phyloP scores from a whole-genome alignment of 2,329 filamentous ascomycete species.

The Delphinella strobiligena region DNA sequence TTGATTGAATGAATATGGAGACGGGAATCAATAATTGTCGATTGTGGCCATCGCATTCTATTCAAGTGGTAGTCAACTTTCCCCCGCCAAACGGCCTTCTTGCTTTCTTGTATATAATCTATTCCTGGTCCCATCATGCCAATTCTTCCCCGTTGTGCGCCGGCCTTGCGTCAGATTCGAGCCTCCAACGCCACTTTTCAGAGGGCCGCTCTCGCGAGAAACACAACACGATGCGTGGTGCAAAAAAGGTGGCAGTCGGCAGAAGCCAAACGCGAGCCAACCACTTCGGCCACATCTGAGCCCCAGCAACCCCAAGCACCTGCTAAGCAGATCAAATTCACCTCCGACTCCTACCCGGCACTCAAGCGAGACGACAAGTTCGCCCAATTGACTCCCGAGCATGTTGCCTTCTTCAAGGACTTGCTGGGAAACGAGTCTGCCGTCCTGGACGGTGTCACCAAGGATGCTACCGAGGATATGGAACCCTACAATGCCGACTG shows the following conservation, averaged over 20 bases:
- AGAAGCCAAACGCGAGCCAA: constrained; percentile 15
- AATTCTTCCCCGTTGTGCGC: constrained; percentile 11
- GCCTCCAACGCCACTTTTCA: constrained; percentile 18
- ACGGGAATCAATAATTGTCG: no score
- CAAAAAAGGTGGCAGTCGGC: constrained; percentile 20
- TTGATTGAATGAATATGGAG: no score
- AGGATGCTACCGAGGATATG: constrained; percentile 65
- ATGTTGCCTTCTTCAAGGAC: constrained; percentile 71
- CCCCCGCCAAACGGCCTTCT: no score
- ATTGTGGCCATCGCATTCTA: no score
- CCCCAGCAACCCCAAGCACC: constrained; percentile 14
- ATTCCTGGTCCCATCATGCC: constrained; percentile 5
- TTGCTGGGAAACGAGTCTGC: constrained; percentile 71
- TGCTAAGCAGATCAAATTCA: constrained; percentile 52
- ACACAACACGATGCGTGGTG: constrained; percentile 10
- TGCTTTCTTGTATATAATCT: no score
- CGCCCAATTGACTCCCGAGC: constrained; percentile 56
- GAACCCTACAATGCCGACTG: constrained; percentile 93
- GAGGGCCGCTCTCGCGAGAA: constrained; percentile 14
- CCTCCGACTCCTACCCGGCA: constrained; percentile 73
- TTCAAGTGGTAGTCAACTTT: no score
- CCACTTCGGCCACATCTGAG: constrained; percentile 18
- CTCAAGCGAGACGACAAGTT: constrained; percentile 72
- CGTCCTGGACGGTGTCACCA: constrained; percentile 70
- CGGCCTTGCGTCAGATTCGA: constrained; percentile 19